Conservation (phyloP, 257 asterid species). For the Gardenia jasminoides region DNA sequence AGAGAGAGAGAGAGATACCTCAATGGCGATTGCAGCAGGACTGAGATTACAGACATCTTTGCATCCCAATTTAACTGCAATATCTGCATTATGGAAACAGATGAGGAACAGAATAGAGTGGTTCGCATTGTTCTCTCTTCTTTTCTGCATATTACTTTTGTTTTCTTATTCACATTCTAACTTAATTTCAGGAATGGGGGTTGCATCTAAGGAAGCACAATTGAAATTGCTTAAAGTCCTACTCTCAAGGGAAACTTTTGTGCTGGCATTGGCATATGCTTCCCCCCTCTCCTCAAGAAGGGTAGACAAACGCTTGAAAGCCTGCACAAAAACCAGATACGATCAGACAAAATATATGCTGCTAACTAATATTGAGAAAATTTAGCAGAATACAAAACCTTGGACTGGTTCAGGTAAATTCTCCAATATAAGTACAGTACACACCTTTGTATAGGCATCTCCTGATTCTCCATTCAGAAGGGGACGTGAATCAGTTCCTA, state of each 20-base stretch:
- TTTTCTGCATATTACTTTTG: neutral
- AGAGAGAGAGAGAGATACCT: conserved; percentile 46
- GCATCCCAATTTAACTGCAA: conserved; percentile 57
- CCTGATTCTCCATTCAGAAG: conserved; percentile 67
- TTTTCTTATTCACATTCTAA: neutral
- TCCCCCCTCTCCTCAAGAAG: conserved; percentile 78
- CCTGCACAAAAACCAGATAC: conserved; percentile 36
- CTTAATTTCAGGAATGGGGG: neutral
- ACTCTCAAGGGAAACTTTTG: conserved; percentile 74
- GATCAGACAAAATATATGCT: neutral
- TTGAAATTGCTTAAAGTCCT: conserved; percentile 20
- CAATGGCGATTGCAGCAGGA: conserved; percentile 64
- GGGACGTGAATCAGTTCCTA: conserved; percentile 83
- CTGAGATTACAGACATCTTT: conserved; percentile 58
- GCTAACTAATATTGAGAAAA: neutral
- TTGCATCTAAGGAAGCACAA: neutral
- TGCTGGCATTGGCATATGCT: conserved; percentile 71
- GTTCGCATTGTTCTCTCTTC: neutral
- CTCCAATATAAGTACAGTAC: neutral
- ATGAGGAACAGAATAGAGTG: neutral
- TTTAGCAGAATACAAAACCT: neutral
- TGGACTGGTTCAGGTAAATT: neutral
- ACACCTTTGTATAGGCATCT: conserved; percentile 68
- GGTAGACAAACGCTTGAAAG: conserved; percentile 59
- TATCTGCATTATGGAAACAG: conserved; percentile 35